phyloP scores from a whole-genome alignment of 2,329 filamentous ascomycete genomes.

The Paraconiothyrium sp. region DNA sequence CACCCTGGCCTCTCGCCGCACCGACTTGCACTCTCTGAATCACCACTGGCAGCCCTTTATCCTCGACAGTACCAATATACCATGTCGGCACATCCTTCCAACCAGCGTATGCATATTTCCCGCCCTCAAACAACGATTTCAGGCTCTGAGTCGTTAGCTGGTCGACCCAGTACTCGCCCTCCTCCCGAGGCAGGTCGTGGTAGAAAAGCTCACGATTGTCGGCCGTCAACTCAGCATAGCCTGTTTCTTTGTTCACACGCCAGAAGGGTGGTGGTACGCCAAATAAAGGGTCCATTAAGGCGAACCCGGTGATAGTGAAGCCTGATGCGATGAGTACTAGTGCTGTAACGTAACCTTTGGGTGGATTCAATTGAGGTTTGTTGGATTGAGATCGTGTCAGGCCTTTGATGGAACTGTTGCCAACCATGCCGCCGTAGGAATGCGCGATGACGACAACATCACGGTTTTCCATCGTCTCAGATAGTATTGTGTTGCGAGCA shows the following conservation, averaged over 20 bases:
- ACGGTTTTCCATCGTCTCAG: constrained; percentile 22
- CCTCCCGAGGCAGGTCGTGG: constrained; percentile 58
- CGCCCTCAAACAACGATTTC: constrained; percentile 58
- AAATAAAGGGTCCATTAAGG: constrained; percentile 28
- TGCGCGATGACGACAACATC: constrained; percentile 61
- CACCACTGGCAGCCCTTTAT: constrained; percentile 53
- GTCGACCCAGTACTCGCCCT: constrained; percentile 55
- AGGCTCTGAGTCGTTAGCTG: constrained; percentile 55
- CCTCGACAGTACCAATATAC: constrained; percentile 58
- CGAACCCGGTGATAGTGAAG: constrained; percentile 25
- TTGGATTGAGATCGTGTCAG: constrained; percentile 38
- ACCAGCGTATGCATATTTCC: constrained; percentile 56
- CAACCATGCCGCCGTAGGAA: constrained; percentile 61
- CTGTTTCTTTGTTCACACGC: constrained; percentile 39
- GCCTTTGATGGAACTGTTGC: constrained; percentile 57
- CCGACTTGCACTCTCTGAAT: constrained; percentile 52
- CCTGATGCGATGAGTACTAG: constrained; percentile 28
- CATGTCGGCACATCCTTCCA: constrained; percentile 60
- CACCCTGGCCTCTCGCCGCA: constrained; percentile 52
- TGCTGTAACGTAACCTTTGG: constrained; percentile 21
- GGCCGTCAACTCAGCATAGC: constrained; percentile 53
- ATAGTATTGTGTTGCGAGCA: constrained; percentile 15
- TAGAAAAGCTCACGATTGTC: constrained; percentile 58
- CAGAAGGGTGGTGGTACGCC: constrained; percentile 23
- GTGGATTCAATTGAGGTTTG: neutral